Percentiles rank a stretch among this genome's conserved stretches.
Evolutionary conservation across 345 rosid species (phyloP).

Genomic region (Aethionema arabicum): DNA sequence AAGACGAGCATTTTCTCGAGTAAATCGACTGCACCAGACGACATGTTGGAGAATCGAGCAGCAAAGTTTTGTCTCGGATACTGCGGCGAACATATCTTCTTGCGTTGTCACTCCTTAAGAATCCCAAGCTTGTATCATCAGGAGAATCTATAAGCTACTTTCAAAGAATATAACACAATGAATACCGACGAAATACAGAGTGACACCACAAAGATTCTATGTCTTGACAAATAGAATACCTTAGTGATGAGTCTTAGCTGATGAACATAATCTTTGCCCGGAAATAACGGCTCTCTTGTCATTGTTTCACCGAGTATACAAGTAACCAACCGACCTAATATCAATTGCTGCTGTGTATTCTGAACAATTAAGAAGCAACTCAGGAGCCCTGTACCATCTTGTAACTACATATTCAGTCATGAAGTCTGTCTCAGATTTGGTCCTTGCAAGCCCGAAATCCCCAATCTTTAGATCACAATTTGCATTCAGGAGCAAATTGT

Average conservation of each 20-base stretch:
- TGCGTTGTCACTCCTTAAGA: slow-evolving; percentile 91
- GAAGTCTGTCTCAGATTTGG: slow-evolving; percentile 95
- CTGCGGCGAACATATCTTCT: slow-evolving; percentile 86
- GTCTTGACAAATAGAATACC: slow-evolving; percentile 44
- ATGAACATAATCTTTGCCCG: slow-evolving; percentile 94
- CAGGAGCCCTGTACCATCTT: slow-evolving; percentile 99
- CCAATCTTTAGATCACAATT: slow-evolving; percentile 96
- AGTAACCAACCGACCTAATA: slow-evolving; percentile 98
- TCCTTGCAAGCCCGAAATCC: slow-evolving; percentile 95
- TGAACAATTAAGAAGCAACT: slow-evolving; percentile 91
- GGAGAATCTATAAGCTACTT: slow-evolving; percentile 96
- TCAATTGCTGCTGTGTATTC: slow-evolving; percentile 98
- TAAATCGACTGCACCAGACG: slow-evolving; percentile 79
- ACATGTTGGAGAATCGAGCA: slow-evolving; percentile 62
- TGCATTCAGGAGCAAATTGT: slow-evolving; percentile 84
- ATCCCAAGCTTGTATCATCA: slow-evolving; percentile 91
- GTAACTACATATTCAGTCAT: slow-evolving; percentile 99
- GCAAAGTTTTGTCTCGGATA: slow-evolving; percentile 83
- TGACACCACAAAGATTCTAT: background rate
- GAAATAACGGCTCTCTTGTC: slow-evolving; percentile 83
- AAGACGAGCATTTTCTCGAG: slow-evolving; percentile 95
- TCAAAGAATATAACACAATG: slow-evolving; percentile 18
- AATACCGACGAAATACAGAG: slow-evolving; percentile 1
- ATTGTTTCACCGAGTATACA: slow-evolving; percentile 93
- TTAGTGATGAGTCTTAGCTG: slow-evolving; percentile 89